Percentiles rank a stretch among this genome's conserved stretches.
These are phyloP conservation scores for Apiospora rasikravindrae DNA, from an alignment of 2,329 filamentous ascomycete genomes.

Conservation along the genomic window DNA sequence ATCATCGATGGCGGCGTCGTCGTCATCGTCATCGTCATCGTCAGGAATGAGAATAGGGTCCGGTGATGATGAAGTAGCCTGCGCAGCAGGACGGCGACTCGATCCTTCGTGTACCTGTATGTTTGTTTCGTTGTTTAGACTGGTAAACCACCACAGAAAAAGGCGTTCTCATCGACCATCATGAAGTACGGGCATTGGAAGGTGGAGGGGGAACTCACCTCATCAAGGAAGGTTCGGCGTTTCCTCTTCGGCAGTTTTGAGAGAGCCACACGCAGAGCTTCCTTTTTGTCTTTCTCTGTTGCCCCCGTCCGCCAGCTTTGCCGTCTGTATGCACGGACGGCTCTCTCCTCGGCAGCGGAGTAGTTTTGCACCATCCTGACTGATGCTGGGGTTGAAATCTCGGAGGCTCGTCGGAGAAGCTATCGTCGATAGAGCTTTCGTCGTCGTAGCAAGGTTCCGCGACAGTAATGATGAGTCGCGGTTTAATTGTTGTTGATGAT, in stretches of 20 bases:
- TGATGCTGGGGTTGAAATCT: background rate
- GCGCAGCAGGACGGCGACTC: background rate
- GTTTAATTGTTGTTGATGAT: background rate
- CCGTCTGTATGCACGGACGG: background rate
- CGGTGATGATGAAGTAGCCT: background rate
- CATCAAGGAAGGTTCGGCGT: slow-evolving; percentile 26
- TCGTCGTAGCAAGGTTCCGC: background rate
- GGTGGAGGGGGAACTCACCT: slow-evolving; percentile 21
- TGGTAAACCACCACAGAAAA: background rate
- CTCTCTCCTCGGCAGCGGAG: background rate
- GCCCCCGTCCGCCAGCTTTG: slow-evolving; percentile 21
- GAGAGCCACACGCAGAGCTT: slow-evolving; percentile 23
- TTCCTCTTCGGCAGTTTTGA: background rate
- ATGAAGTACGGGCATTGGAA: background rate
- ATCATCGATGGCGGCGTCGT: background rate
- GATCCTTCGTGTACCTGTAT: background rate
- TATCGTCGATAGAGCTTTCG: too few species aligned
- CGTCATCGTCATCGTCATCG: background rate
- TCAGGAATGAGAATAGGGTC: background rate
- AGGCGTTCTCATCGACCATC: background rate
- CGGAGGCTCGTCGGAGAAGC: too few species aligned
- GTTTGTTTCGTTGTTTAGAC: background rate
- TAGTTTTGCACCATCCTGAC: background rate
- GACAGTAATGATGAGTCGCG: background rate
- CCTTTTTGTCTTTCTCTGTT: slow-evolving; percentile 23